Base-by-base conservation (phyloP, 2,329 filamentous ascomycete genomes). In the Laburnicola sp. region DNA sequence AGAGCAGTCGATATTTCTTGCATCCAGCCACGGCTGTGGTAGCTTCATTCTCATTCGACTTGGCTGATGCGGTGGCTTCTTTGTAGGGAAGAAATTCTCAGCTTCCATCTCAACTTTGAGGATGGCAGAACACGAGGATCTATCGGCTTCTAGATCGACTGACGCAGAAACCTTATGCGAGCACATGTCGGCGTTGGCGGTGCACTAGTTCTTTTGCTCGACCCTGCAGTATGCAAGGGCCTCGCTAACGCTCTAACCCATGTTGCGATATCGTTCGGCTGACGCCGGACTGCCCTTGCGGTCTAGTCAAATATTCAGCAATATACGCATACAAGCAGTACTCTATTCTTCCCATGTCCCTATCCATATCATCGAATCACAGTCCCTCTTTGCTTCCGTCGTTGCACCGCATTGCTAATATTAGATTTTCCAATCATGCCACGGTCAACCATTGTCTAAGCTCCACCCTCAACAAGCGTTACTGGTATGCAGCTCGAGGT, bases 251-350 rank as follows among this genome's bases (percentile, higher is more conserved):
- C 55, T 54, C 46, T 36, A 47, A 39, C 48, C 48, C 55, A 53
- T 62, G 56, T 57, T 58, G 58, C 57, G 54, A 45, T 31, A 40
- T 50, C 50, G 51, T 48, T 65, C 64, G 66, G 62, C 51, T 66
- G 55, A 52, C 59, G 48, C 58, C 60, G 60, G 57, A 62, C 59
- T 59, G 54, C 55, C 57, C 57, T 59, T 58, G 56, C 60, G 57
- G 64, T 60, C 58, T 59, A 53, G 48, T 57, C 52, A 68, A 69
- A 62, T 69, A 62, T 52, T 55, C 62, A 58, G 57, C 59, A 66
- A 70, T 70, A 56, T 69, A 65, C 49, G 50, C 59, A 66, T 58
- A 69, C 62, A 64, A 60, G 48, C 52, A 53, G 16, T 51, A 68
- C 65, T 69, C 45, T 68, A 68, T 58, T 57, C 61, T 51, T 59